These are phyloP conservation scores for Citrus medica DNA, from an alignment of 345 rosid genomes.

Conservation along the genomic window DNA sequence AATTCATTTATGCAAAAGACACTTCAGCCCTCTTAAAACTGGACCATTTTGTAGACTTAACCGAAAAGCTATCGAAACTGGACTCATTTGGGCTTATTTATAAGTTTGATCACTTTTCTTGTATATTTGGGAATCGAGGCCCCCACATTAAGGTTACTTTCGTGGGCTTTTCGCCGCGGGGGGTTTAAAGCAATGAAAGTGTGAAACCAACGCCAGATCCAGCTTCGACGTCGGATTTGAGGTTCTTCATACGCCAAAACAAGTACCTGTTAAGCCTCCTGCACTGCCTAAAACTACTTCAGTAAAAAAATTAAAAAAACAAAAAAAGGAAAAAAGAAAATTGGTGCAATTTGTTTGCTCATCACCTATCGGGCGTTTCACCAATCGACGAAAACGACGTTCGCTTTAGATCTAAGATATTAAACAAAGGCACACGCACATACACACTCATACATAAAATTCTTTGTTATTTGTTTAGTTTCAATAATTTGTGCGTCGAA, in stretches of 20 bases:
- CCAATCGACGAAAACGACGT: conserved; percentile 14
- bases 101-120: no score
- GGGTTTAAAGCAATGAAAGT: no score
- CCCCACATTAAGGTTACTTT: no score
- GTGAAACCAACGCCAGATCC: no score
- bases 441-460: neutral
- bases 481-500: neutral
- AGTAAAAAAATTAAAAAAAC: neutral
- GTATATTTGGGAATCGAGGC: no score
- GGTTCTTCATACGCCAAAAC: no score
- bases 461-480: neutral
- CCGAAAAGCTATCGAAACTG: no score
- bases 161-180: no score
- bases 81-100: no score
- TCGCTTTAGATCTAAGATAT: conserved; percentile 33
- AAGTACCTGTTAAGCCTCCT: neutral
- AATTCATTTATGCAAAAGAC: rapidly evolving
- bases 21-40: neutral
- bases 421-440: no score
- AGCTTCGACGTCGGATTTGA: neutral
- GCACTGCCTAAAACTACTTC: neutral
- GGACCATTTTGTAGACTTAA: neutral
- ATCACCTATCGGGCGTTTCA: conserved; percentile 6
- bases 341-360: neutral
- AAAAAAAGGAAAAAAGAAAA: neutral